Conservation (phyloP, 2,329 filamentous ascomycete genomes). For the Botrytis squamosa region DNA sequence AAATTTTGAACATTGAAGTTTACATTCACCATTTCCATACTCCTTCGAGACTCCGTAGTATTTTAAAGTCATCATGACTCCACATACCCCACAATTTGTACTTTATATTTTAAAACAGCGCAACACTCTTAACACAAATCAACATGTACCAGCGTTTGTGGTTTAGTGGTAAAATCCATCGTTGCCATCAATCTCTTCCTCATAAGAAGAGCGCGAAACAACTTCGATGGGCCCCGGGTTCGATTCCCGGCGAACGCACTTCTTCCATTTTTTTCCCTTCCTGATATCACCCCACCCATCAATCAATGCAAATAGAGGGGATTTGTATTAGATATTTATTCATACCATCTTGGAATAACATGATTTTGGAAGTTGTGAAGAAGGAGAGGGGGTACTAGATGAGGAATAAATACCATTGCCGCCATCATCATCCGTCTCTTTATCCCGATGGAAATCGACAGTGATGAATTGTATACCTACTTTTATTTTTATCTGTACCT, state of each 20-base stretch:
- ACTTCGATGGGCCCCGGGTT: slow-evolving; percentile 37
- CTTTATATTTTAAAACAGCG: too few relatives aligned
- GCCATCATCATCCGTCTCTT: not conserved
- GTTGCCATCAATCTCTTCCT: slow-evolving; percentile 1
- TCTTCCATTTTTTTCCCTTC: not conserved
- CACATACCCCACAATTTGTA: too few relatives aligned
- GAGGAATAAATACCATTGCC: too few relatives aligned
- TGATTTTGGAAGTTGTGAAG: too few relatives aligned
- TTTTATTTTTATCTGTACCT: not conserved
- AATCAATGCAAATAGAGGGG: too few relatives aligned
- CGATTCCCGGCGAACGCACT: slow-evolving; percentile 37
- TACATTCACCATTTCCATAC: too few relatives aligned
- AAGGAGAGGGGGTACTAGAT: too few relatives aligned
- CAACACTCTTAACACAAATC: too few relatives aligned
- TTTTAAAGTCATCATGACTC: too few relatives aligned
- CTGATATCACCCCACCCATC: not conserved
- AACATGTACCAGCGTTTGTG: not conserved
- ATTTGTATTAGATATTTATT: not conserved
- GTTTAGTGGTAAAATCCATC: slow-evolving; percentile 26
- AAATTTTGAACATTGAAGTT: too few relatives aligned
- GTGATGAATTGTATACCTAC: not conserved
- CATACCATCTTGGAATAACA: too few relatives aligned
- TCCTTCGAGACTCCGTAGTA: too few relatives aligned
- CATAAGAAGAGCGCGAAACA: not conserved
- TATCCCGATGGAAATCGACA: not conserved